Base-by-base conservation (phyloP, 768 basidiomycete species). In the Solioccasus polychromus region DNA sequence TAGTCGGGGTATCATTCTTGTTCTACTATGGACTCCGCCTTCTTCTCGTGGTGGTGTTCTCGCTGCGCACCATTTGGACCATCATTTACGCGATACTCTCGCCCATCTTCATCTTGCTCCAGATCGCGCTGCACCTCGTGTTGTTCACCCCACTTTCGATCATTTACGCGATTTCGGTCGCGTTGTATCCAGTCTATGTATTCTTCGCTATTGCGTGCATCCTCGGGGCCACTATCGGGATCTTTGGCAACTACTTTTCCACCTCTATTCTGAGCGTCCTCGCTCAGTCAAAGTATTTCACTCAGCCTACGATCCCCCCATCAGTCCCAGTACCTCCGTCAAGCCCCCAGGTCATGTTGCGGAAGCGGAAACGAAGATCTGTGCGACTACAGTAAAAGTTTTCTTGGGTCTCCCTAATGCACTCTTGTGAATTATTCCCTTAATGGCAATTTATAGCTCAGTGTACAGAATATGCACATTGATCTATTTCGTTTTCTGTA, bases 131-230 rank as follows among this genome's bases (percentile, higher is more conserved):
- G 19, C 68, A 75, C 36, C 30, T 74, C 19, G 64, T 76, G 44
- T 31, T 85, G 3, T 61, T 67, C 50, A 65, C 69, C 18, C 83
- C 83, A 0, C 75, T 73, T 52, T 50, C 56, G 11, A 57, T 73
- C 28, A 50, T 64, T 18, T 39, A 62, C 6, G 72, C 67, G 56
- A 44, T 75, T 22, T 57, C 74, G 15, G 69, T 74, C 7, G 68
- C 71, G 9, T 40, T 82, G 1, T 79, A 76, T 37, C 81, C 81
- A 0, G 40, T 81, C 26, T 83, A 82, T 51, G 71, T 80, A 12
- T 74, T 82, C 47, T 71, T 68, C 30, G 78, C 78, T 2, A 72
- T 77, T 1, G 80, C 81, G 1, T 79, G 76, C 50, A 74, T 83
- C 39, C 68, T 69, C 8, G 80, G 80, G 6, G 64, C 61, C 9